These are phyloP conservation scores for Sporobolomyces roseus DNA, from an alignment of 768 basidiomycete genomes.

Conservation along the genomic window DNA sequence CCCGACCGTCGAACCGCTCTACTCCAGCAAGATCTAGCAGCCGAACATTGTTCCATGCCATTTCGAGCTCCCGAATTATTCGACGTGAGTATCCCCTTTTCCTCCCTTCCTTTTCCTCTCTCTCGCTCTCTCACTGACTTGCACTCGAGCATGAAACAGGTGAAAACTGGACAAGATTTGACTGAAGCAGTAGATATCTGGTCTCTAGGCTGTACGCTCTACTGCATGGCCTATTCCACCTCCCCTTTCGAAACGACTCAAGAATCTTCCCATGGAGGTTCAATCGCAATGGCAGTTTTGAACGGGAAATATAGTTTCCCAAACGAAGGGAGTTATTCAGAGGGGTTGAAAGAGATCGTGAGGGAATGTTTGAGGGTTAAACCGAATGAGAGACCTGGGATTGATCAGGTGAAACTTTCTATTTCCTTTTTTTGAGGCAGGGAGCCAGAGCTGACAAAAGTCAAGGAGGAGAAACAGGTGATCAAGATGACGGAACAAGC, in stretches of 20 bases:
- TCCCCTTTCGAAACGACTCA: slow-evolving; percentile 93
- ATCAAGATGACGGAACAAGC: slow-evolving; percentile 2
- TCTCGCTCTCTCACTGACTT: slow-evolving; percentile 48
- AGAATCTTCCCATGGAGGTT: slow-evolving; percentile 89
- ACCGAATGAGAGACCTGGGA: slow-evolving; percentile 75
- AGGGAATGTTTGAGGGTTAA: slow-evolving; percentile 79
- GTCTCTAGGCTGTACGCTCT: slow-evolving; percentile 94
- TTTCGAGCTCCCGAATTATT: slow-evolving; percentile 96
- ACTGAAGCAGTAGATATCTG: slow-evolving; percentile 49
- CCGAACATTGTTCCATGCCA: slow-evolving; percentile 97
- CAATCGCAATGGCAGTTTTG: slow-evolving; percentile 90
- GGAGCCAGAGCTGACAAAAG: neutral
- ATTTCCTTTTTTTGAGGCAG: neutral
- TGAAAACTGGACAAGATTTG: slow-evolving; percentile 25
- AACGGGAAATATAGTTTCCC: slow-evolving; percentile 92
- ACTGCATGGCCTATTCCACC: slow-evolving; percentile 87
- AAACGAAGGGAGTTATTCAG: slow-evolving; percentile 61
- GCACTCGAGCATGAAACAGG: slow-evolving; percentile 1
- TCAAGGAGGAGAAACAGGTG: slow-evolving; percentile 2
- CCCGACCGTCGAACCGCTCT: slow-evolving; percentile 81
- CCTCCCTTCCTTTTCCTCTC: slow-evolving; percentile 54
- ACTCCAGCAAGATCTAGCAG: slow-evolving; percentile 91
- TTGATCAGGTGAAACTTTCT: slow-evolving; percentile 62
- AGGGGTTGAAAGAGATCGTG: slow-evolving; percentile 75
- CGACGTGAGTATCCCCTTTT: slow-evolving; percentile 55